Evolutionary conservation across 2,329 filamentous ascomycete genomes (phyloP).

Genomic region (Aspergillus aculeatinus): DNA sequence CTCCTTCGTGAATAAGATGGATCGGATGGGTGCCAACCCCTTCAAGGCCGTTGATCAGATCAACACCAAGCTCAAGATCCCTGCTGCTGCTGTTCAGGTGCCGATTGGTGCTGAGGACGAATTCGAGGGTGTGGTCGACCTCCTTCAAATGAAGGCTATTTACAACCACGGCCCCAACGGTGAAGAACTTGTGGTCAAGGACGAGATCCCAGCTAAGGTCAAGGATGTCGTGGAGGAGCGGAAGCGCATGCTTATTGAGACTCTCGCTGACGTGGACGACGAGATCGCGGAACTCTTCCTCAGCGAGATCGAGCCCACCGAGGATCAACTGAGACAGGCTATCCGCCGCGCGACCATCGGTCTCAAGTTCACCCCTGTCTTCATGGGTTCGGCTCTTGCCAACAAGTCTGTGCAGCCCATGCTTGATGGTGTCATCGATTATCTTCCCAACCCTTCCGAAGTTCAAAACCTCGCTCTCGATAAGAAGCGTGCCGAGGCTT

Average conservation of each 20-base stretch:
- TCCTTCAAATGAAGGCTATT: conserved; percentile 87
- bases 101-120: conserved; percentile 91
- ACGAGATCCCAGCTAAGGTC: conserved; percentile 80
- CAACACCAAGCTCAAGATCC: conserved; percentile 90
- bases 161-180: conserved; percentile 87
- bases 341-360: conserved; percentile 87
- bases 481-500: conserved; percentile 71
- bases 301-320: conserved; percentile 77
- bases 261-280: conserved; percentile 94
- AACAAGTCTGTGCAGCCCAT: conserved; percentile 96
- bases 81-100: conserved; percentile 89
- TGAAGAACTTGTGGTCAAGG: conserved; percentile 70
- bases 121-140: conserved; percentile 87
- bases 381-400: conserved; percentile 94
- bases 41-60: conserved; percentile 98
- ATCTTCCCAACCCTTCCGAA: conserved; percentile 86
- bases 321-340: conserved; percentile 83
- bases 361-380: conserved; percentile 86
- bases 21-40: conserved; percentile 96
- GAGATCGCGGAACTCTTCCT: conserved; percentile 95
- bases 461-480: conserved; percentile 89
- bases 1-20: conserved; percentile 99
- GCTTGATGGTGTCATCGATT: conserved; percentile 95
- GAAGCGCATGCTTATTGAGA: conserved; percentile 83
- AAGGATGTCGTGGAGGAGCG: conserved; percentile 76